Conservation (phyloP, 2,329 filamentous ascomycete species). For the Penicillium concentricum region DNA sequence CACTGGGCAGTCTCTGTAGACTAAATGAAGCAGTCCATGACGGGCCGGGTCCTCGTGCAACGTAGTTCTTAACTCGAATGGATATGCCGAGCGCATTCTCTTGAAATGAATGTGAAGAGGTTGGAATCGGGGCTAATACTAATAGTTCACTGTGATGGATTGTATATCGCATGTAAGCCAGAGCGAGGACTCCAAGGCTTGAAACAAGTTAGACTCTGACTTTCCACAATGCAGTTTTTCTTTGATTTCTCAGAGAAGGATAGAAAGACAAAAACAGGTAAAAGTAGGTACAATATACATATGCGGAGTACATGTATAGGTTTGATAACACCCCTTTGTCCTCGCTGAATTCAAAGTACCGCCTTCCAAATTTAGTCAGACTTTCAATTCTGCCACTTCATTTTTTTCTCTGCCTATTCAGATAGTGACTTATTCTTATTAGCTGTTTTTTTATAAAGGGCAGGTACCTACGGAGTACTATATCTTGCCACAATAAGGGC, state of each 20-base stretch:
- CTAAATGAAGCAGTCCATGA: background rate
- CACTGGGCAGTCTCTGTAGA: background rate
- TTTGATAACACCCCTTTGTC: no score
- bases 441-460: background rate
- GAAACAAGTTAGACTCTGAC: constrained; percentile 1
- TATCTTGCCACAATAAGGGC: no score
- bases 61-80: background rate
- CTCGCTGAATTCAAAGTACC: no score
- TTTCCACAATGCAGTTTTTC: background rate
- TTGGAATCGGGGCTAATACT: no score
- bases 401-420: no score
- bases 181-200: background rate
- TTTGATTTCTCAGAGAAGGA: background rate
- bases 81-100: background rate
- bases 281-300: no score
- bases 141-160: background rate
- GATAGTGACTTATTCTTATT: background rate
- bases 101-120: background rate
- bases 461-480: background rate
- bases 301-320: no score
- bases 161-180: background rate
- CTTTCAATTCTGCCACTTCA: no score
- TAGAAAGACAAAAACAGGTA: background rate
- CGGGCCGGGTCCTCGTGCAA: background rate
- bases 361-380: no score